These are phyloP conservation scores for Dissophora globulifera DNA, from an alignment of 192 early-diverging fungal species.

Conservation along the genomic window DNA sequence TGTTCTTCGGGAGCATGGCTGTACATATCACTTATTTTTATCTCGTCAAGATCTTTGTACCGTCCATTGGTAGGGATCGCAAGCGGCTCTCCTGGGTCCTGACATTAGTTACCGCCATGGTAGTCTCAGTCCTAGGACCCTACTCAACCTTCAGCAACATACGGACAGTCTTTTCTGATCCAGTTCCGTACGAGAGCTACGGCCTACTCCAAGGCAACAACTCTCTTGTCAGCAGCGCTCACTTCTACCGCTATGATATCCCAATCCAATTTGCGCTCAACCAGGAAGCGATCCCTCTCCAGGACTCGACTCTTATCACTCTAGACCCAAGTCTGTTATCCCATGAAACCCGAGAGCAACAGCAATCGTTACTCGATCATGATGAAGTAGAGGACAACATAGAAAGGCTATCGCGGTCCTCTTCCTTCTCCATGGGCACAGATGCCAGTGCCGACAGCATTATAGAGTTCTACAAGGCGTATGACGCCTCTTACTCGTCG, in stretches of 20 bases:
- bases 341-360: too few relatives aligned
- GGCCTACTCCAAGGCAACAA: background rate
- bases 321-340: background rate
- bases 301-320: background rate
- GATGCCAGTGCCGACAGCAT: background rate
- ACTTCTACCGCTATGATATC: constrained; percentile 13
- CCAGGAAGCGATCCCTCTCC: background rate
- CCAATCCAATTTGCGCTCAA: background rate
- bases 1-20: constrained; percentile 6
- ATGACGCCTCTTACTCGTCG: background rate
- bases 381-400: background rate
- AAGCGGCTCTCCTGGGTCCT: constrained; percentile 34
- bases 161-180: constrained; percentile 1
- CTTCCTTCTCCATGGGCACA: too few relatives aligned
- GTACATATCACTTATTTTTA: constrained; percentile 38
- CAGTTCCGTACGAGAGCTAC: constrained; percentile 2
- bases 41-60: constrained; percentile 22
- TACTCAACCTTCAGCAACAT: background rate
- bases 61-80: constrained; percentile 28
- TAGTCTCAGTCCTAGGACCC: constrained; percentile 13
- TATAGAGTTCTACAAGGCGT: constrained; percentile 8
- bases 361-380: background rate
- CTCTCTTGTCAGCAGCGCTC: background rate
- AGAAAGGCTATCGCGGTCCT: too few relatives aligned
- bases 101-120: constrained; percentile 12